Evolutionary conservation across 2,329 filamentous ascomycete genomes (phyloP).

Genomic region (Lizonia empirigonia): DNA sequence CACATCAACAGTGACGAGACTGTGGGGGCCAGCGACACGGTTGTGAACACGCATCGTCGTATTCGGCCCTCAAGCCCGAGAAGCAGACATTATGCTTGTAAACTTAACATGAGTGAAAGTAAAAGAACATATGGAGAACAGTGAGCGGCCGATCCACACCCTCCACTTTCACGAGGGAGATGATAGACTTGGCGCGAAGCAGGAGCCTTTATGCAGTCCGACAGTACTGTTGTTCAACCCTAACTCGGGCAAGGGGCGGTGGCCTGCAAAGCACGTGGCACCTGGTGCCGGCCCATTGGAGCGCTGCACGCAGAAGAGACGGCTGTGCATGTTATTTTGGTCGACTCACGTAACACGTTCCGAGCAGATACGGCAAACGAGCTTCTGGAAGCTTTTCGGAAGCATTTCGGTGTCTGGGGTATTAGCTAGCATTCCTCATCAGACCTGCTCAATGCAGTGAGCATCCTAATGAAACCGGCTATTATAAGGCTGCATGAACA

Average conservation of each 20-base stretch:
- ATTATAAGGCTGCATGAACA: constrained; percentile 3
- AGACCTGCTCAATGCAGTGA: not conserved
- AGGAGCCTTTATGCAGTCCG: constrained; percentile 8
- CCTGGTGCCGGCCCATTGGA: constrained; percentile 3
- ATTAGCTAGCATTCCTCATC: constrained; percentile 7
- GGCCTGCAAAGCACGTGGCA: constrained; percentile 15
- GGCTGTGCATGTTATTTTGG: constrained; percentile 14
- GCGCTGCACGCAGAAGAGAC: constrained; percentile 3
- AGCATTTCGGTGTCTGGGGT: constrained; percentile 11
- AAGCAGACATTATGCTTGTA: constrained; percentile 3
- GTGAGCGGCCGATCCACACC: constrained; percentile 3
- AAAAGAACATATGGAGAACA: constrained; percentile 4
- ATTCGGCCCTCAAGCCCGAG: constrained; percentile 1
- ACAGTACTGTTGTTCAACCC: not conserved
- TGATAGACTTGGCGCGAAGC: constrained; percentile 3
- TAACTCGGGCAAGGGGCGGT: constrained; percentile 4
- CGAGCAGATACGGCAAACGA: constrained; percentile 3
- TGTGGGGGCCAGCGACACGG: not conserved
- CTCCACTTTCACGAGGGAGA: constrained; percentile 5
- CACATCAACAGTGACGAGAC: not conserved
- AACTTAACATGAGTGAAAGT: not conserved
- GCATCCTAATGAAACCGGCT: not conserved
- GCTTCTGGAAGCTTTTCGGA: constrained; percentile 14
- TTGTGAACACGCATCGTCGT: constrained; percentile 1
- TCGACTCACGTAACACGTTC: constrained; percentile 2